Evolutionary conservation across 2,329 filamentous ascomycete genomes (phyloP).

Genomic region (Xylariaceae sp.): DNA sequence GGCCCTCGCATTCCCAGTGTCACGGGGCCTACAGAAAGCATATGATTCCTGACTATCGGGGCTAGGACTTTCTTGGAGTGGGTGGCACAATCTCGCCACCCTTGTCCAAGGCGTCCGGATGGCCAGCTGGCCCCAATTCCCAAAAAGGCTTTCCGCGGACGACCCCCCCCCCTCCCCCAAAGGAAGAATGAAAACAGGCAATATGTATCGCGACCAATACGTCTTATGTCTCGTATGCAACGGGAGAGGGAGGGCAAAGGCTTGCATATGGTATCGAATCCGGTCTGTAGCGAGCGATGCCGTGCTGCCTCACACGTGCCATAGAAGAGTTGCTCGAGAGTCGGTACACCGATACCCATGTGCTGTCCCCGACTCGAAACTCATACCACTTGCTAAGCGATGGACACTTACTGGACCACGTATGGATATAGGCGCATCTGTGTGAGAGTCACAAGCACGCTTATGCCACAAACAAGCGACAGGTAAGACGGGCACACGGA

Average conservation of each 20-base stretch:
- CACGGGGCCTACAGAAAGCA: constrained; percentile 8
- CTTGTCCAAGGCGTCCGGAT: constrained; percentile 1
- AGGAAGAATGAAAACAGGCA: constrained; percentile 4
- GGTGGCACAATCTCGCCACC: not conserved
- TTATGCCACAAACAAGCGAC: not conserved
- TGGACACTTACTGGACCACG: constrained; percentile 7
- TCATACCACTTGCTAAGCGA: constrained; percentile 2
- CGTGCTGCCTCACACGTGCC: constrained; percentile 6
- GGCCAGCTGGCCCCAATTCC: not conserved
- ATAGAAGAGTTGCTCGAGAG: not conserved
- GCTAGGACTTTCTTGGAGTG: not conserved
- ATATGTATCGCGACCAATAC: constrained; percentile 3
- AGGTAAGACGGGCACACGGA: not conserved
- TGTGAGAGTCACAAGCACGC: constrained; percentile 6
- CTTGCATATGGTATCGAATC: not conserved
- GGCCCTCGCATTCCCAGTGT: not conserved
- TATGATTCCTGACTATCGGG: not conserved
- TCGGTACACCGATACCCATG: not conserved
- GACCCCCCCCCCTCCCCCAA: not conserved
- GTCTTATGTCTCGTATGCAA: not conserved
- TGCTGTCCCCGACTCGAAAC: not conserved
- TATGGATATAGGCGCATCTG: not conserved
- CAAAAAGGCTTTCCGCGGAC: not conserved
- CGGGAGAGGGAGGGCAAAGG: not conserved
- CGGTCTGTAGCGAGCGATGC: constrained; percentile 12